A percentile compares a stretch with the other conserved stretches of the same genome.
Conservation (phyloP, 2,329 filamentous ascomycete genomes). For the Mollisia scopiformis region DNA sequence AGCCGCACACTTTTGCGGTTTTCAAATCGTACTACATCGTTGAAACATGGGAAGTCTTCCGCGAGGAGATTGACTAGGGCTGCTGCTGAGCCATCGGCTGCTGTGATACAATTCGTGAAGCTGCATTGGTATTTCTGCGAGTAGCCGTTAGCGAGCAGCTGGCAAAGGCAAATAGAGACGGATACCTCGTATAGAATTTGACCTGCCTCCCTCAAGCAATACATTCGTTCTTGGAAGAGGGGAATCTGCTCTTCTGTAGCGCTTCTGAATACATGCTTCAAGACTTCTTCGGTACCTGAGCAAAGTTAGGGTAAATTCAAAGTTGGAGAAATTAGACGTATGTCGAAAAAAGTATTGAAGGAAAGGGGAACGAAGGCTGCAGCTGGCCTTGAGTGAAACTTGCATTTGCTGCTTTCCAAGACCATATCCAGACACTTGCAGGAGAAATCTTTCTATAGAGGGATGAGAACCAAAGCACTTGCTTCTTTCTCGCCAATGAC, state of each 20-base stretch:
- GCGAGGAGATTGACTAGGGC: slow-evolving; percentile 84
- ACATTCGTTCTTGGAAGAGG: slow-evolving; percentile 74
- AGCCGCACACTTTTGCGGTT: slow-evolving; percentile 74
- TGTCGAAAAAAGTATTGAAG: not conserved
- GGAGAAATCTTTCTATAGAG: not conserved
- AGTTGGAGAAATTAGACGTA: not conserved
- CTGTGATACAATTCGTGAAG: slow-evolving; percentile 72
- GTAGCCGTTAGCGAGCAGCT: slow-evolving; percentile 6
- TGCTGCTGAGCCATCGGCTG: slow-evolving; percentile 79
- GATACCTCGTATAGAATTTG: slow-evolving; percentile 75
- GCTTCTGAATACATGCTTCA: slow-evolving; percentile 83
- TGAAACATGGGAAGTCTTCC: slow-evolving; percentile 81
- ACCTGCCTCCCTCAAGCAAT: slow-evolving; percentile 82
- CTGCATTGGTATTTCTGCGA: slow-evolving; percentile 73
- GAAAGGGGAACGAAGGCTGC: no score
- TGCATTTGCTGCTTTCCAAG: not conserved
- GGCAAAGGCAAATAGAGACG: not conserved
- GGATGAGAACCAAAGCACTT: not conserved
- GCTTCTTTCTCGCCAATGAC: not conserved
- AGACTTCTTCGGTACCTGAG: slow-evolving; percentile 62
- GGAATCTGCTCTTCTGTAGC: slow-evolving; percentile 87
- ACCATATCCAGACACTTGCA: not conserved
- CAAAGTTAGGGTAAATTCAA: not conserved
- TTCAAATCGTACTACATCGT: slow-evolving; percentile 78
- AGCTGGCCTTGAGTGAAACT: not conserved